Percentiles rank a stretch among this genome's conserved stretches.
These are phyloP conservation scores for Neopestalotiopsis clavispora DNA, from an alignment of 2,329 filamentous ascomycete genomes.

Conservation along the genomic window DNA sequence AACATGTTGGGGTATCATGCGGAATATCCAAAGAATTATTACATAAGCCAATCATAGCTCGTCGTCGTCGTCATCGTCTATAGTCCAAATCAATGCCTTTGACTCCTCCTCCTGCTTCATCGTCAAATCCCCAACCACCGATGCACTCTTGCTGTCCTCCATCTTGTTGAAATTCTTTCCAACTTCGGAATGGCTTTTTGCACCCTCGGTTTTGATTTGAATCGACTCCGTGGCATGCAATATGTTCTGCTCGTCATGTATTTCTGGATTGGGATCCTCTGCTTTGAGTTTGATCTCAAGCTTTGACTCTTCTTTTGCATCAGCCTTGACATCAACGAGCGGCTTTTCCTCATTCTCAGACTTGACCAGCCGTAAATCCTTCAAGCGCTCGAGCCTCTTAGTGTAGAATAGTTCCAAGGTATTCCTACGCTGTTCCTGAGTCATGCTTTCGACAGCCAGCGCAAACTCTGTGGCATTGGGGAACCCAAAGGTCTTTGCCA, in stretches of 20 bases:
- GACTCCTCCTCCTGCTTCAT: constrained; percentile 16
- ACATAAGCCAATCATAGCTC: constrained; percentile 7
- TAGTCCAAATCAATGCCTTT: constrained; percentile 22
- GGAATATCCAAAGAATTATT: background rate
- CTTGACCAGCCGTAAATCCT: constrained; percentile 32
- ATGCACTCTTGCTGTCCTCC: background rate
- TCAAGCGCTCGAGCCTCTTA: constrained; percentile 61
- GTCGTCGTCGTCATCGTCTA: constrained; percentile 18
- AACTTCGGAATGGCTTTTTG: background rate
- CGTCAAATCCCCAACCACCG: background rate
- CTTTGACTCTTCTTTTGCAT: constrained; percentile 23
- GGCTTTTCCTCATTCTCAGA: constrained; percentile 18
- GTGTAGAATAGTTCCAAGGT: constrained; percentile 83
- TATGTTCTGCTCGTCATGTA: too few relatives aligned
- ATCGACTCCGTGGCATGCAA: too few relatives aligned
- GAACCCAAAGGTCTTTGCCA: constrained; percentile 83
- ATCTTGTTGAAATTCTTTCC: background rate
- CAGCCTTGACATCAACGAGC: constrained; percentile 17
- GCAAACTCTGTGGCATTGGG: constrained; percentile 82
- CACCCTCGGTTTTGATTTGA: background rate
- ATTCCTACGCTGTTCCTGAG: constrained; percentile 77
- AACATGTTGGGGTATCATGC: background rate
- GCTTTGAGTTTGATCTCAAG: background rate
- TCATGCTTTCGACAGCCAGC: constrained; percentile 88
- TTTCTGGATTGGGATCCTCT: background rate